Base-by-base conservation (phyloP, 2,329 filamentous ascomycete species). In the Colletotrichum cuscutae region DNA sequence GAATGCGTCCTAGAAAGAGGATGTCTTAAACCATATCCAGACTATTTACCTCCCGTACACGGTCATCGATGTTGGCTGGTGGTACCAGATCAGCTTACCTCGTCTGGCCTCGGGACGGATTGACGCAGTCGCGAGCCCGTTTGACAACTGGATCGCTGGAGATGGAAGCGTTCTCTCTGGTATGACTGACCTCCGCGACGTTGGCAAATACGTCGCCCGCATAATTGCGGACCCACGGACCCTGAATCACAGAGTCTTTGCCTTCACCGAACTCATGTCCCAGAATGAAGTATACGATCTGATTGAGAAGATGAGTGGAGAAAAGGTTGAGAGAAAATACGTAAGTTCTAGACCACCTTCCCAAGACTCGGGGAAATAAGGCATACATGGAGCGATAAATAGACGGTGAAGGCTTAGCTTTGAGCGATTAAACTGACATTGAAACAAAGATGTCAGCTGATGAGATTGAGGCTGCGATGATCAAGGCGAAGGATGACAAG, bases 41-140 rank as follows among this genome's bases (percentile, higher is more conserved):
- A 79, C 82, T 66, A 76, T 87, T 1, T 79, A 81, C 37, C 81
- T 91, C 1, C 86, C 87, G 0, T 91, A 86, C 79, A 90, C 89
- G 6, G 81, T 88, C 76, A 85, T 90, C 62, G 89, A 91, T 73
- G 84, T 89, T 13, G 89, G 89, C n/a, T 89, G 82, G 81, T 91
- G 89, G 89, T 87, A 88, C 76, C 87, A 90, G 75, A 75, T 87
- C 35, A 80, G 81, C 30, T 35, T 78, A 3, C 80, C 79, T 0
- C 30, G 64, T 24, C 65, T 81, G 0, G 76, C 79, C 2, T 82
- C 77, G 8, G 42, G 59, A 19, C 60, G 74, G 6, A 79, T 82
- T n/a, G n/a, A 59, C 42, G 37, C 37, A 9, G 30, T 66, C 11
- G 30, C 37, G 5, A 42, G 19, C 19, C 70, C 42, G 4, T 59